Evolutionary conservation across 2,329 filamentous ascomycete genomes (phyloP), one percentile per base, ranked within the genome.

Genomic region (Ascochyta rabiei): DNA sequence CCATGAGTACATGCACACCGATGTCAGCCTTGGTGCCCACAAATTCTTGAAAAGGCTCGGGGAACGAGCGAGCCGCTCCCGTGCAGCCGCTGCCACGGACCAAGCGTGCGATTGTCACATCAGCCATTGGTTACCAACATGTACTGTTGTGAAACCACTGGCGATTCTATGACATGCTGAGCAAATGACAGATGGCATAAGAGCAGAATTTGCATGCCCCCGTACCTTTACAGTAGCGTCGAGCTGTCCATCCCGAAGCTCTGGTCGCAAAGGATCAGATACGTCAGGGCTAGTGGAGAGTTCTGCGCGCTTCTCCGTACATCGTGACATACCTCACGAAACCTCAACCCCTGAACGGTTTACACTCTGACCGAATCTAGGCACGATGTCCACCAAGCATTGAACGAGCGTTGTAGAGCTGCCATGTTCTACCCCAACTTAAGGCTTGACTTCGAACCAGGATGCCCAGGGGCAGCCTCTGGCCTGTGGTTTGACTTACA

Each of bases 161-260:
- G 40, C 30, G 18, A 44, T 24, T 40, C 15, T 26, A 16, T 55
- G 26, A 21, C 21, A 9, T 5, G 4, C 24, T 28, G 35, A 21
- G 23, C 53, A 34, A 51, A 56, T 52, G 31, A 52, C 3, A 43
- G 42, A 21, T 16, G 15, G 16, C 33, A 43, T 40, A 28, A 16
- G 23, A 51, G 53, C 47, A 56, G 19, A 56, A 23, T 56, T 56
- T 56, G 53, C 53, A 40, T 26, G 38, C 28, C 41, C 43, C 41
- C 23, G 21, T 40, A 48, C 38, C 18, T 37, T 24, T 35, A 39
- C 43, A 43, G 26, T 47, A 51, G 48, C 16, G 26, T 44, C 8
- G 38, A 48, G n/a, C 23, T 6, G 12, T 47, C 37, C 16, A 44
- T 41, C n/a, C 53, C 47, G 19, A 8, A 37, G 28, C 12, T 16